Evolutionary conservation across 2,329 filamentous ascomycete genomes (phyloP).

Genomic region (Coniella lustricola): DNA sequence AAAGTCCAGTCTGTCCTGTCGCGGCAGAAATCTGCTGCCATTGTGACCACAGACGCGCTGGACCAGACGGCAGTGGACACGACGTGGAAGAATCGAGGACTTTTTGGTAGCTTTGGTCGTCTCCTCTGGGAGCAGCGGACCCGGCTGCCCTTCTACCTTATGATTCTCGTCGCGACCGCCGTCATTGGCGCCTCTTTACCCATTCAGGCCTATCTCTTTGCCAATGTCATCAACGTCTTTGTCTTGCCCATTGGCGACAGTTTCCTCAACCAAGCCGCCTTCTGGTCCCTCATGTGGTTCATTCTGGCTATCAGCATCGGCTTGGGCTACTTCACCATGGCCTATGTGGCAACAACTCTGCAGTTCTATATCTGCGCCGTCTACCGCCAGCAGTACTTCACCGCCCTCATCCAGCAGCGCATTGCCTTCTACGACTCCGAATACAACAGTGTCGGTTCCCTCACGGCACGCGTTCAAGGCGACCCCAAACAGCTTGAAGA

Average conservation of each 20-base stretch:
- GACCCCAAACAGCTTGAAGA: conserved; percentile 57
- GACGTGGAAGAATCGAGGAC: conserved; percentile 29
- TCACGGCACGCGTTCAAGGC: conserved; percentile 48
- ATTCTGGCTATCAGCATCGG: conserved; percentile 9
- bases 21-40: conserved; percentile 39
- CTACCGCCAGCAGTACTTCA: conserved; percentile 55
- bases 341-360: conserved; percentile 36
- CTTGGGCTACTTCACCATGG: conserved; percentile 37
- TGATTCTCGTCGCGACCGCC: conserved; percentile 39
- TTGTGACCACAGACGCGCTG: conserved; percentile 24
- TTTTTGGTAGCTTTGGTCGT: conserved; percentile 47
- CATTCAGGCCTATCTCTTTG: conserved; percentile 35
- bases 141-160: conserved; percentile 41
- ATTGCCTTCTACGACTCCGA: conserved; percentile 55
- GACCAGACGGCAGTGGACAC: conserved; percentile 10
- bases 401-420: conserved; percentile 51
- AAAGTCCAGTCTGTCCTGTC: conserved; percentile 32
- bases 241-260: conserved; percentile 28
- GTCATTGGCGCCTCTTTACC: conserved; percentile 6
- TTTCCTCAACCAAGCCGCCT: conserved; percentile 36
- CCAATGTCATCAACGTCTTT: conserved; percentile 46
- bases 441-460: conserved; percentile 51
- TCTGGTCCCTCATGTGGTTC: conserved; percentile 62
- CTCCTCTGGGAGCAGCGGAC: conserved; percentile 50
- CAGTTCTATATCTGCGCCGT: conserved; percentile 41